Evolutionary conservation across 1,139 yeast genomes (phyloP), one percentile per base, ranked within the genome.

Genomic region (Suhomyces bribrorum): DNA sequence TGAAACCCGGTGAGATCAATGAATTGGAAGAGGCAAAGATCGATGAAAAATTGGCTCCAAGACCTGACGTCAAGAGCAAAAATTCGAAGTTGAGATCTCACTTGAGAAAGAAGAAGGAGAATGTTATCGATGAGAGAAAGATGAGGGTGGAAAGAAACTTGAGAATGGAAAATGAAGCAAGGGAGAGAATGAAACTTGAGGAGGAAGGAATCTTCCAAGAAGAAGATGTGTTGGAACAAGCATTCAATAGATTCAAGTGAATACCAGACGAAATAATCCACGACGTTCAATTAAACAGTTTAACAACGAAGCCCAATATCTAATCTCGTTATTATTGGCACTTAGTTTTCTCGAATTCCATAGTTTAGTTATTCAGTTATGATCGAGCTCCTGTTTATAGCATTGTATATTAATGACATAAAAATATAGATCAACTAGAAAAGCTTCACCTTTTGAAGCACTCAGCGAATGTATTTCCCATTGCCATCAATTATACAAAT

Each of bases 51-150:
- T 53, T 65, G 49, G 72, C 69, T 33, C 68, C 80, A 17, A 74
- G 74, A 48, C 86, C 89, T 1, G 81, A 80, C 26, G 82, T 81
- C 25, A 81, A 79, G 56, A 85, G 88, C 35, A 86, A 86, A 61
- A 86, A 89, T 64, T 87, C 97, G 12, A 83, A 90, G 3, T 67
- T 92, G 48, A 82, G 96, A 57, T 77, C 81, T 40, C 83, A 83
- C 57, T 67, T 87, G 62, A 81, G 96, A 60, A 92, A 87, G 75
- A 86, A 86, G 75, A 81, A 83, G 38, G 81, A 79, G 60, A 88
- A 89, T 57, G 92, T 90, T 37, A 80, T 90, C 47, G 96, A 89
- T 60, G 90, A 90, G 60, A 81, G 97, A 53, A 84, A 83, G 54
- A 56, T 85, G 60, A 81, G 95, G 51, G 72, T 87, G n/a, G 94